Conservation (phyloP, 2,329 filamentous ascomycete genomes). For the Dactylellina cionopaga region DNA sequence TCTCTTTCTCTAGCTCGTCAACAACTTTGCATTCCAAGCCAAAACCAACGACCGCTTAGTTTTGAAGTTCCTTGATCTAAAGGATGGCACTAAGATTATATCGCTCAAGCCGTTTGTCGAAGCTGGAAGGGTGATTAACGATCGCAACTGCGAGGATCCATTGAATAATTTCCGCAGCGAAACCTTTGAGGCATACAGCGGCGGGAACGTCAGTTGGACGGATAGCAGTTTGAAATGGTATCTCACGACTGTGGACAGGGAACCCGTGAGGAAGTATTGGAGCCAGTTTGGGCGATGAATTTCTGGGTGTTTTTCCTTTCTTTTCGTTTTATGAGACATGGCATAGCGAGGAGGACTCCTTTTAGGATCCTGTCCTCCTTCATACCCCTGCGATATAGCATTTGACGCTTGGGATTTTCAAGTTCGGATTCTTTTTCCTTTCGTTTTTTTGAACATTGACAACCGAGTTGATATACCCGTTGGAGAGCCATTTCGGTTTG, state of each 20-base stretch:
- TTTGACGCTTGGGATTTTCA: conserved; percentile 6
- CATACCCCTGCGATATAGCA: conserved; percentile 24
- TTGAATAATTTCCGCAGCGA: conserved; percentile 83
- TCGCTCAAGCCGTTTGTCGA: conserved; percentile 92
- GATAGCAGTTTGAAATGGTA: conserved; percentile 85
- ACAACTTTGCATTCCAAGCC: conserved; percentile 95
- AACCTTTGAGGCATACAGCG: conserved; percentile 73
- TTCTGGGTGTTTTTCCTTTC: not conserved
- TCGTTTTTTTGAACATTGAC: not conserved
- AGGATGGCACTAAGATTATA: conserved; percentile 87
- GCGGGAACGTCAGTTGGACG: conserved; percentile 85
- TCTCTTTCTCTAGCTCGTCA: conserved; percentile 71
- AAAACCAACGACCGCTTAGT: conserved; percentile 84
- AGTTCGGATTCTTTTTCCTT: conserved; percentile 9
- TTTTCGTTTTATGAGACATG: conserved; percentile 31
- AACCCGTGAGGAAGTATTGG: conserved; percentile 48
- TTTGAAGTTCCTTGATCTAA: conserved; percentile 91
- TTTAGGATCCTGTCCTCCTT: not conserved
- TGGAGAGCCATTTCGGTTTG: not conserved
- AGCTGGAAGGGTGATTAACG: conserved; percentile 77
- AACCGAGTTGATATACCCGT: conserved; percentile 5
- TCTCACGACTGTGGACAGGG: conserved; percentile 80
- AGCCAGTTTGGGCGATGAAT: conserved; percentile 22
- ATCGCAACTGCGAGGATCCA: conserved; percentile 80
- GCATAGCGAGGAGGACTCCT: not conserved